phyloP scores from a whole-genome alignment of 2,329 filamentous ascomycete genomes.

The Colletotrichum lentis region DNA sequence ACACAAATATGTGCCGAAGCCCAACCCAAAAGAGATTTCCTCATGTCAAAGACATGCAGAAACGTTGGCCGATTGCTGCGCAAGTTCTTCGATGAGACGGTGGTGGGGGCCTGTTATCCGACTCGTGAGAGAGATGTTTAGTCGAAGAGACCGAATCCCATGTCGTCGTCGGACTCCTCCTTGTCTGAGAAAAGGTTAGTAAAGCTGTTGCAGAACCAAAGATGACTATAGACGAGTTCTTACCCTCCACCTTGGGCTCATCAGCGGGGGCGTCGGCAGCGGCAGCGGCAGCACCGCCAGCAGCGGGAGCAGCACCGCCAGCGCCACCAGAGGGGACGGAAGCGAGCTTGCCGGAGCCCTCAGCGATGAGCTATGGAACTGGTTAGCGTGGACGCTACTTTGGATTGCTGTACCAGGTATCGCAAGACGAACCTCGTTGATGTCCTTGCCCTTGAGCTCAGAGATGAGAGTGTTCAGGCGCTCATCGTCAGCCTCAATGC shows the following conservation, averaged over 20 bases:
- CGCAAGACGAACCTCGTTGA: conserved; percentile 78
- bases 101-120: conserved; percentile 44
- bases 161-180: conserved; percentile 53
- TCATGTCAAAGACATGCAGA: conserved; percentile 46
- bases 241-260: conserved; percentile 83
- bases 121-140: conserved; percentile 55
- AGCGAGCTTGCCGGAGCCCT: conserved; percentile 92
- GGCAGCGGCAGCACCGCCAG: conserved; percentile 72
- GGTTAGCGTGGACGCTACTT: conserved; percentile 16
- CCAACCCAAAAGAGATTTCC: conserved; percentile 42
- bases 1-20: conserved; percentile 36
- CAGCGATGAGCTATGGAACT: conserved; percentile 77
- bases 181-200: conserved; percentile 58
- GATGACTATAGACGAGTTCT: conserved; percentile 56
- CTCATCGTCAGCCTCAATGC: conserved; percentile 90
- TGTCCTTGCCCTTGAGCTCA: conserved; percentile 91
- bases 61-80: conserved; percentile 46
- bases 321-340: conserved; percentile 94
- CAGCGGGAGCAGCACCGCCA: conserved; percentile 74
- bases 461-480: conserved; percentile 86
- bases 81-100: conserved; percentile 48
- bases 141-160: conserved; percentile 76
- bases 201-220: conserved; percentile 20
- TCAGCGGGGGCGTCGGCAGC: conserved; percentile 69
- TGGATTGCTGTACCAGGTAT: not conserved